Evolutionary conservation across 2,329 filamentous ascomycete genomes (phyloP).

Genomic region (Verticillium dahliae): DNA sequence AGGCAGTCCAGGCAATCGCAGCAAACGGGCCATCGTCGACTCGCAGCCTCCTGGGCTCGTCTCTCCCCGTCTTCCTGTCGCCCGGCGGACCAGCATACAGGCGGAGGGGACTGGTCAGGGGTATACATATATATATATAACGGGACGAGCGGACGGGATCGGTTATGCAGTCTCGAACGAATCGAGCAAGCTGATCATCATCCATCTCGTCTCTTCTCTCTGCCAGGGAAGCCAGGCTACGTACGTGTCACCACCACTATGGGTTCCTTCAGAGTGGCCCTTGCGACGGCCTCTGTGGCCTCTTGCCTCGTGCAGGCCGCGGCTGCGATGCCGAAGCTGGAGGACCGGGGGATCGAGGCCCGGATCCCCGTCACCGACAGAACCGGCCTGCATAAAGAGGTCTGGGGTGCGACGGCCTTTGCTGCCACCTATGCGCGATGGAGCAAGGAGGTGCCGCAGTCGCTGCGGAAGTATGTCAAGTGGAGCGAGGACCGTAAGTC

Average conservation of each 20-base stretch:
- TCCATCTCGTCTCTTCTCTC: background rate
- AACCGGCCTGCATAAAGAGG: background rate
- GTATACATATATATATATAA: background rate
- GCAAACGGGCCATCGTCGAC: background rate
- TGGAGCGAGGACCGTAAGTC: background rate
- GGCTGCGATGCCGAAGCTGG: background rate
- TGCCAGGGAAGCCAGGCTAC: background rate
- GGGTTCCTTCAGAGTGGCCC: background rate
- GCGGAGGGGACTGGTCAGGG: background rate
- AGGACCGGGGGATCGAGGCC: background rate
- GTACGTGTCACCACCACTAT: background rate
- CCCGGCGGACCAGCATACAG: background rate
- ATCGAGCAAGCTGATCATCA: background rate
- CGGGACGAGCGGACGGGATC: background rate
- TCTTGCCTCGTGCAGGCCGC: background rate
- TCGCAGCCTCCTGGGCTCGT: background rate
- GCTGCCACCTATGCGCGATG: conserved; percentile 6
- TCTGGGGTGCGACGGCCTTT: conserved; percentile 4
- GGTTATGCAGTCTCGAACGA: background rate
- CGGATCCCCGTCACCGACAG: background rate
- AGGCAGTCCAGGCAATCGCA: background rate
- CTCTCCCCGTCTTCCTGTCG: background rate
- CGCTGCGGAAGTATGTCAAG: conserved; percentile 1
- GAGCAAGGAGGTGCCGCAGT: conserved; percentile 6
- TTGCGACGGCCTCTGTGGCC: background rate